Base-by-base conservation (phyloP, 2,329 filamentous ascomycete species). In the Purpureocillium takamizusanense region DNA sequence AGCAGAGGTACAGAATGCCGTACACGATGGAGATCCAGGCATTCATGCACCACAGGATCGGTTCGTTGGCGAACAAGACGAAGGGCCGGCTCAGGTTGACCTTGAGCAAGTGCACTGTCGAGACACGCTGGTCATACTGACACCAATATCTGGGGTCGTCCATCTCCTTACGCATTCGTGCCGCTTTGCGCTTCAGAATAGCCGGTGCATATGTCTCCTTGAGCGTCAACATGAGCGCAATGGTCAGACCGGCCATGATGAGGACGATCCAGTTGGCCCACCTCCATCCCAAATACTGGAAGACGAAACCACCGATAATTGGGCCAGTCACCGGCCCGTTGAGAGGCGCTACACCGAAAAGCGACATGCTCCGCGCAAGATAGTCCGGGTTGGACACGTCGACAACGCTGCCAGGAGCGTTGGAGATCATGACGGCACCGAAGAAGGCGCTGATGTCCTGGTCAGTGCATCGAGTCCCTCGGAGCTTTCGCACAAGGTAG, bases 1-100 rank as follows among this genome's bases (percentile, higher is more conserved):
- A 95, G 61, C 86, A 94, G 25, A 95, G 77, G 53, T 92, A 92
- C 2, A 95, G 68, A 31, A 94, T 87, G 14, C 80, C 85, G 56
- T 95, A 95, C 28, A 94, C 77, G 30, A 94, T 66, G 1, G 84
- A 90, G 55, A 89, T 83, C 65, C 84, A 78, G 13, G 74, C 51
- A 41, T 77, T 77, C 51, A 89, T 76, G 48, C 79, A 81, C 75
- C 76, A 80, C 33, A 81, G 49, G 40, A 95, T 95, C 0, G 88
- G 89, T 51, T 95, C 89, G 0, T 80, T 86, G 33, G 82, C 73
- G 13, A 81, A 76, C 57, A 95, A 78, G 2, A 83, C 63, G 42
- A 94, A 84, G 0, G 89, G 89, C 0, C 88, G 72, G 40, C 78
- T 78, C 14, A 95, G 61, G 51, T 87, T 94, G 43, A 82, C 60